Percentiles rank a stretch among this genome's conserved stretches.
Evolutionary conservation across 2,329 filamentous ascomycete genomes (phyloP).

Genomic region (Ceratocystis diversiconidia): DNA sequence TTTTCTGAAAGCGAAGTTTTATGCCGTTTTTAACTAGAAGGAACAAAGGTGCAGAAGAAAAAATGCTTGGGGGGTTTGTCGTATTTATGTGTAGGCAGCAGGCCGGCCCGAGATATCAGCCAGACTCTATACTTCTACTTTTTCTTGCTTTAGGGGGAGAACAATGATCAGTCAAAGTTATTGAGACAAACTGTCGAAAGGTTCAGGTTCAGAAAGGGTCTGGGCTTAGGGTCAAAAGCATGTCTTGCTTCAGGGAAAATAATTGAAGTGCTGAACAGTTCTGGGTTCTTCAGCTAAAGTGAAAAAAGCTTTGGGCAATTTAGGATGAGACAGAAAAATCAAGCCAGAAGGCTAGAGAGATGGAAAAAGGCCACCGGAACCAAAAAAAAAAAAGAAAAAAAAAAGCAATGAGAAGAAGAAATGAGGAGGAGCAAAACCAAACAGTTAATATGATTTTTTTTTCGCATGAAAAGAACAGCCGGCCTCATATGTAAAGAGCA

Average conservation of each 20-base stretch:
- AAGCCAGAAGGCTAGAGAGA: background rate
- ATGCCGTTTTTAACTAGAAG: background rate
- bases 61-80: background rate
- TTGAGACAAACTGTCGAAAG: background rate
- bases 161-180: background rate
- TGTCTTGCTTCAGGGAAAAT: background rate
- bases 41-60: background rate
- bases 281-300: background rate
- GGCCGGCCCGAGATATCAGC: background rate
- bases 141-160: background rate
- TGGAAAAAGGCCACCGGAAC: too few relatives aligned
- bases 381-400: too few relatives aligned
- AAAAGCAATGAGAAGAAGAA: background rate
- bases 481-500: background rate
- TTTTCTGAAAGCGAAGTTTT: too few relatives aligned
- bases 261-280: background rate
- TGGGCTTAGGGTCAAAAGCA: slow-evolving; percentile 9
- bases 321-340: background rate
- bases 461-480: background rate
- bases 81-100: background rate
- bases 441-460: too few relatives aligned
- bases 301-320: slow-evolving; percentile 3
- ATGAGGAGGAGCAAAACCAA: background rate
- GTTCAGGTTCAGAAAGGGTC: background rate
- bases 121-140: background rate